A percentile compares a stretch with the other conserved stretches of the same genome.
Evolutionary conservation across 495 filamentous ascomycete genomes (phyloP).

Genomic region (Lichina pygmaea): DNA sequence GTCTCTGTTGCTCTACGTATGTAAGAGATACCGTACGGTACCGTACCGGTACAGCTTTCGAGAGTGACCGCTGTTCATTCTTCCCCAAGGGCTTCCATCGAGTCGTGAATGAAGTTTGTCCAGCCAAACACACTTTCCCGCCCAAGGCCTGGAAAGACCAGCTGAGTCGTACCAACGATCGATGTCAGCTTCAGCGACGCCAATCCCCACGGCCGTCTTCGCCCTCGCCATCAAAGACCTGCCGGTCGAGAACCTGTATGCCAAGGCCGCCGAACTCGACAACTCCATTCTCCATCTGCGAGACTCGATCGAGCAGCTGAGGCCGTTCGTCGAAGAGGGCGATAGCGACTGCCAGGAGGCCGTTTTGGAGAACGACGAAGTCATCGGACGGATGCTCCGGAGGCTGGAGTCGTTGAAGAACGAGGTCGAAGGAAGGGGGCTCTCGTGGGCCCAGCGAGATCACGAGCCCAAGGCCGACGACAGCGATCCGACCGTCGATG

Average conservation of each 20-base stretch:
- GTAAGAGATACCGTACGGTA: too few species aligned
- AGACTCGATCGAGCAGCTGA: slow-evolving; percentile 48
- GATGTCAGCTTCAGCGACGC: slow-evolving; percentile 22
- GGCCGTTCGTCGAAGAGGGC: slow-evolving; percentile 28
- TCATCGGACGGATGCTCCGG: slow-evolving; percentile 46
- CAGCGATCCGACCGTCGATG: too few species aligned
- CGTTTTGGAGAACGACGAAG: slow-evolving; percentile 47
- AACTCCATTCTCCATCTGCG: slow-evolving; percentile 64
- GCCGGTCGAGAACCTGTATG: slow-evolving; percentile 39
- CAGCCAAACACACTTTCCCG: too few species aligned
- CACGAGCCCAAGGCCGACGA: too few species aligned
- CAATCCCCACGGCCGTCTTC: slow-evolving; percentile 36
- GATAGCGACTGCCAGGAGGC: slow-evolving; percentile 42
- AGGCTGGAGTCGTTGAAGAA: slow-evolving; percentile 35
- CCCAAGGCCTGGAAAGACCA: too few species aligned
- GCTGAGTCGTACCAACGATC: neutral
- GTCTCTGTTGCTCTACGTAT: too few species aligned
- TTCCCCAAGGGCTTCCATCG: too few species aligned
- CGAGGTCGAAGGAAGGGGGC: slow-evolving; percentile 54
- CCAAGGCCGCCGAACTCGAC: slow-evolving; percentile 56
- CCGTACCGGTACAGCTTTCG: too few species aligned
- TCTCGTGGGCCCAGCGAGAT: too few species aligned
- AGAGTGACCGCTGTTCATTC: too few species aligned
- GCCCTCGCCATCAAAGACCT: slow-evolving; percentile 48
- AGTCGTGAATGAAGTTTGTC: too few species aligned